Percentiles rank a stretch among this genome's conserved stretches.
These are phyloP conservation scores for Ajuga reptans DNA, from an alignment of 305 asterid genomes.

Conservation along the genomic window DNA sequence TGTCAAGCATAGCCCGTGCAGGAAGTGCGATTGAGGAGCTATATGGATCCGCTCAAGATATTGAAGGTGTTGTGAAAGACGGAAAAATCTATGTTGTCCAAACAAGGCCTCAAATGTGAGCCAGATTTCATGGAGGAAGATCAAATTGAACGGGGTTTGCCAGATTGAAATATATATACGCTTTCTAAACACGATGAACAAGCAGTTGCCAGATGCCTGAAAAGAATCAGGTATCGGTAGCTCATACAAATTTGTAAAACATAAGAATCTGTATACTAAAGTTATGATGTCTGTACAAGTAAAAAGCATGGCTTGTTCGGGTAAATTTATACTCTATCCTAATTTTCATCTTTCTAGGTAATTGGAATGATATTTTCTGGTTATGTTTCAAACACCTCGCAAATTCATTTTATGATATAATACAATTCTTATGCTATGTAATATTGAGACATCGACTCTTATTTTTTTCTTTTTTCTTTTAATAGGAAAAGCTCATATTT, in stretches of 20 bases:
- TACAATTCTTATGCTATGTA: too few species aligned
- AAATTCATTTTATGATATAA: too few species aligned
- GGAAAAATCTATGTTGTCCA: conserved; percentile 90
- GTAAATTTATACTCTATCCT: too few species aligned
- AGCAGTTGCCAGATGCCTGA: background rate
- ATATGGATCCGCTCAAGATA: conserved; percentile 87
- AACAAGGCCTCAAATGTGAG: conserved; percentile 95
- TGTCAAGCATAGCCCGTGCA: conserved; percentile 69
- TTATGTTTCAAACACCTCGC: too few species aligned
- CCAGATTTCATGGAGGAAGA: background rate
- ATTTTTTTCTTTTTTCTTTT: too few species aligned
- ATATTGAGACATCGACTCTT: too few species aligned
- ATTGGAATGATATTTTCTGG: too few species aligned
- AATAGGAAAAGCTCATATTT: too few species aligned
- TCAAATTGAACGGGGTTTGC: background rate
- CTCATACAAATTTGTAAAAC: background rate
- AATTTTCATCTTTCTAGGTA: too few species aligned
- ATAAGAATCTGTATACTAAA: too few species aligned
- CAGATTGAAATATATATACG: background rate
- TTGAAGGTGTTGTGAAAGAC: conserved; percentile 90
- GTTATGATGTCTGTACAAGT: too few species aligned
- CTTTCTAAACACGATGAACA: background rate
- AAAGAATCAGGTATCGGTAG: background rate
- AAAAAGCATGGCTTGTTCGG: too few species aligned
- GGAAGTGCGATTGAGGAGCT: conserved; percentile 82